Evolutionary conservation across 2,329 filamentous ascomycete genomes (phyloP).

Genomic region (Arthrobotrys musiformis): DNA sequence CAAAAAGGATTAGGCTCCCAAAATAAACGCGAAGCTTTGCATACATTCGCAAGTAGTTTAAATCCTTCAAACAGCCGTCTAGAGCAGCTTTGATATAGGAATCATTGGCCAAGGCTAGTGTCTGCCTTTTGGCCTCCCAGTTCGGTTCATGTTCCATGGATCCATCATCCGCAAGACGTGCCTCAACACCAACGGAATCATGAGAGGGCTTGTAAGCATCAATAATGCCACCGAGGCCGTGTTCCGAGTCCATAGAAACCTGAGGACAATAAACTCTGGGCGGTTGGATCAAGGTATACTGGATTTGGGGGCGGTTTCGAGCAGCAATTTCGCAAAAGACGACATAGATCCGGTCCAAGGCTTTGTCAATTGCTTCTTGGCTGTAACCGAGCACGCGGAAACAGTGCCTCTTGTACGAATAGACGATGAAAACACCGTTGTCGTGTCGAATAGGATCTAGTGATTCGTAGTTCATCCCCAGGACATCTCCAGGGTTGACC

Average conservation of each 20-base stretch:
- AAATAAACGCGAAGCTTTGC: conserved; percentile 58
- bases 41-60: conserved; percentile 57
- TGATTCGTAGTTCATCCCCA: conserved; percentile 57
- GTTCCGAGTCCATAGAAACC: conserved; percentile 50
- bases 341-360: conserved; percentile 57
- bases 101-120: conserved; percentile 56
- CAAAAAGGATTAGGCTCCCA: conserved; percentile 58
- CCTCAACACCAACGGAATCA: conserved; percentile 52
- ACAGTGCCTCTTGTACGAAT: conserved; percentile 38
- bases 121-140: conserved; percentile 50
- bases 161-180: conserved; percentile 47
- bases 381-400: conserved; percentile 58
- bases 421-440: conserved; percentile 57
- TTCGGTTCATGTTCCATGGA: conserved; percentile 18
- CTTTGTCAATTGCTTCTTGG: conserved; percentile 52
- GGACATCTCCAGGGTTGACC: conserved; percentile 44
- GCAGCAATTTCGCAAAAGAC: conserved; percentile 58
- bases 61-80: conserved; percentile 56
- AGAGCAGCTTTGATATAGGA: conserved; percentile 54
- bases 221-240: conserved; percentile 54
- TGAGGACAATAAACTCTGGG: conserved; percentile 32
- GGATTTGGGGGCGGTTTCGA: conserved; percentile 55
- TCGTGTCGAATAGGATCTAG: conserved; percentile 58
- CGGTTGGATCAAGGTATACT: conserved; percentile 53
- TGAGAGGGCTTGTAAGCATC: conserved; percentile 51